These are phyloP conservation scores for Inga oerstediana DNA, from an alignment of 306 rosid species.

Conservation along the genomic window DNA sequence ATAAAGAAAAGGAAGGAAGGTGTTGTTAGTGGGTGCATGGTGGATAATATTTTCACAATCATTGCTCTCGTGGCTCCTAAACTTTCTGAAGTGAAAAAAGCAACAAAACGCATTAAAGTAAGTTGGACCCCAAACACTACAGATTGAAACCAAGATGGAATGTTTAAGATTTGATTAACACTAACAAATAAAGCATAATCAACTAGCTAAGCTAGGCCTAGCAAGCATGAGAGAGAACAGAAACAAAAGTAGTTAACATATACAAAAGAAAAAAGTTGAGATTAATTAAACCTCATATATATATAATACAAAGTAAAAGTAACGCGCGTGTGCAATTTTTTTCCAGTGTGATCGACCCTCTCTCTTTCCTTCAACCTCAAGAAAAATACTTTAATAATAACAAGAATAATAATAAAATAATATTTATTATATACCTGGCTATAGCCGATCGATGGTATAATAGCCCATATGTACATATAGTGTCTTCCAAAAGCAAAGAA, in stretches of 20 bases:
- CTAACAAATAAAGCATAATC: constrained; percentile 33
- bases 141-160: constrained; percentile 45
- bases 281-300: constrained; percentile 27
- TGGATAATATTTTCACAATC: constrained; percentile 69
- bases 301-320: constrained; percentile 14
- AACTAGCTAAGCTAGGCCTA: constrained; percentile 31
- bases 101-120: not conserved
- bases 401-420: constrained; percentile 38
- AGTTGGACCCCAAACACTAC: not conserved
- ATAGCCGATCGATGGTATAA: constrained; percentile 36
- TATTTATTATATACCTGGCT: constrained; percentile 22
- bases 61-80: constrained; percentile 87
- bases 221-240: constrained; percentile 24
- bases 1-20: constrained; percentile 28
- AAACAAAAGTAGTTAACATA: constrained; percentile 11
- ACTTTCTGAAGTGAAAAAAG: constrained; percentile 53
- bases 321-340: constrained; percentile 41
- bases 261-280: constrained; percentile 14
- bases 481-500: constrained; percentile 35
- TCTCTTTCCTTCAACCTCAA: constrained; percentile 60
- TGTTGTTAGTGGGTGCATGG: constrained; percentile 51
- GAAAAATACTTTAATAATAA: constrained; percentile 44
- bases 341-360: constrained; percentile 25
- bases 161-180: constrained; percentile 42
- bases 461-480: constrained; percentile 37